These are phyloP conservation scores for Penstemon eatonii DNA, from an alignment of 257 asterid species.

Conservation along the genomic window DNA sequence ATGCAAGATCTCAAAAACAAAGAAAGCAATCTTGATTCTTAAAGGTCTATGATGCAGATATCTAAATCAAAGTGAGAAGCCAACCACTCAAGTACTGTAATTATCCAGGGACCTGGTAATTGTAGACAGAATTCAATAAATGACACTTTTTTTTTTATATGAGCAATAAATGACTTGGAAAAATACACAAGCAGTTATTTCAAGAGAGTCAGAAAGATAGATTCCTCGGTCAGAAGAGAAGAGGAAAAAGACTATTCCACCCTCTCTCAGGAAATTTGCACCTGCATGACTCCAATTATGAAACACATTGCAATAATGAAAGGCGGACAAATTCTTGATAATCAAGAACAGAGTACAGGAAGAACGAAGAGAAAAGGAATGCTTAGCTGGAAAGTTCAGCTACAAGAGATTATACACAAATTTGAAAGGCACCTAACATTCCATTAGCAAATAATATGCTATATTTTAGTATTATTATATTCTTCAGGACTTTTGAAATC, in stretches of 20 bases:
- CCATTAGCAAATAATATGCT: conserved; percentile 23
- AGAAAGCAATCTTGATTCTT: conserved; percentile 16
- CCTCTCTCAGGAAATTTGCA: conserved; percentile 31
- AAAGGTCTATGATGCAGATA: conserved; percentile 26
- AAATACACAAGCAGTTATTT: conserved; percentile 24
- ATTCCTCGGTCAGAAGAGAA: conserved; percentile 27
- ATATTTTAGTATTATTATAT: conserved; percentile 23
- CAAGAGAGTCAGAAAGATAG: conserved; percentile 25
- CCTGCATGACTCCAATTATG: conserved; percentile 18
- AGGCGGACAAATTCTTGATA: conserved; percentile 23
- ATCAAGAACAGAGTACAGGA: conserved; percentile 21
- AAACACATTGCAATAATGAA: conserved; percentile 12
- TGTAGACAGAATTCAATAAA: conserved; percentile 12
- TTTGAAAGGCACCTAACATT: conserved; percentile 40
- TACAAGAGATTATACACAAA: conserved; percentile 31
- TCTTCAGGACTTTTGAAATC: conserved; percentile 25
- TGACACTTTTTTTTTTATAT: not conserved
- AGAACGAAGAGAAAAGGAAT: conserved; percentile 38
- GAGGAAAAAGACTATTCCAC: conserved; percentile 30
- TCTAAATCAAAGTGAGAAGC: conserved; percentile 25
- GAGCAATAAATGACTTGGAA: conserved; percentile 7
- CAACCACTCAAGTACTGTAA: conserved; percentile 11
- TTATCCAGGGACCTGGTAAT: conserved; percentile 24
- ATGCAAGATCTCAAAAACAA: not conserved
- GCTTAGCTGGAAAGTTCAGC: conserved; percentile 52